phyloP scores from a whole-genome alignment of 2,329 filamentous ascomycete genomes.

The Xylariaceae sp. region DNA sequence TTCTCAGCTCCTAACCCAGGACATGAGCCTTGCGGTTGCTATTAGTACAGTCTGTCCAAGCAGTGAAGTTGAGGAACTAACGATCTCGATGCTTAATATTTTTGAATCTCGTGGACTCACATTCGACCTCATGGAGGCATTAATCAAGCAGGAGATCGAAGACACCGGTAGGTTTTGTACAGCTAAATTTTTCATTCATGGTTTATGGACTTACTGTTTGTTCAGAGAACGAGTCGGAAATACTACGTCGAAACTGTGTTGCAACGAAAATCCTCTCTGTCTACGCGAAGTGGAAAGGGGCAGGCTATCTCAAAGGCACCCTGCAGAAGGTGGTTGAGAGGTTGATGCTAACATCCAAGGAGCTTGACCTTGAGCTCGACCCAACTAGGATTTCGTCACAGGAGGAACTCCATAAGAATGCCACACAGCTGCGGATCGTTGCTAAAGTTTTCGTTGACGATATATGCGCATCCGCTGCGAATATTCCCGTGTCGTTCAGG shows the following conservation, averaged over 20 bases:
- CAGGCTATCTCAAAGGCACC: constrained; percentile 63
- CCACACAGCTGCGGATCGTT: constrained; percentile 66
- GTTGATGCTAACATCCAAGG: constrained; percentile 67
- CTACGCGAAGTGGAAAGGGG: constrained; percentile 73
- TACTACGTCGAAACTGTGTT: constrained; percentile 69
- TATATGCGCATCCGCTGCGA: constrained; percentile 64
- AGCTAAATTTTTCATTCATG: neutral
- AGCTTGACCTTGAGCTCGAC: constrained; percentile 69
- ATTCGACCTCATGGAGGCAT: constrained; percentile 65
- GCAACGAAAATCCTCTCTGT: constrained; percentile 74
- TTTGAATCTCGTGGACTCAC: constrained; percentile 67
- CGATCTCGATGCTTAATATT: constrained; percentile 68
- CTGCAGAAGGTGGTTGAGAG: constrained; percentile 69
- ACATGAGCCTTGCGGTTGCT: constrained; percentile 64
- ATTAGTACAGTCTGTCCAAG: constrained; percentile 69
- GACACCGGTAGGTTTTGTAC: constrained; percentile 55
- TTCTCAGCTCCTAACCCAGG: constrained; percentile 59
- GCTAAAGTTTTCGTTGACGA: constrained; percentile 73
- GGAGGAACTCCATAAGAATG: constrained; percentile 69
- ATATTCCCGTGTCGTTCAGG: constrained; percentile 65
- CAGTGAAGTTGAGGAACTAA: constrained; percentile 69
- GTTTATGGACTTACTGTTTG: constrained; percentile 1
- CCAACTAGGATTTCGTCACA: constrained; percentile 61
- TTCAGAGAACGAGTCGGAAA: constrained; percentile 67
- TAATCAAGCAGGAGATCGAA: constrained; percentile 70